These are phyloP conservation scores for Xylaria bambusicola DNA, from an alignment of 495 filamentous ascomycete genomes.

Conservation along the genomic window DNA sequence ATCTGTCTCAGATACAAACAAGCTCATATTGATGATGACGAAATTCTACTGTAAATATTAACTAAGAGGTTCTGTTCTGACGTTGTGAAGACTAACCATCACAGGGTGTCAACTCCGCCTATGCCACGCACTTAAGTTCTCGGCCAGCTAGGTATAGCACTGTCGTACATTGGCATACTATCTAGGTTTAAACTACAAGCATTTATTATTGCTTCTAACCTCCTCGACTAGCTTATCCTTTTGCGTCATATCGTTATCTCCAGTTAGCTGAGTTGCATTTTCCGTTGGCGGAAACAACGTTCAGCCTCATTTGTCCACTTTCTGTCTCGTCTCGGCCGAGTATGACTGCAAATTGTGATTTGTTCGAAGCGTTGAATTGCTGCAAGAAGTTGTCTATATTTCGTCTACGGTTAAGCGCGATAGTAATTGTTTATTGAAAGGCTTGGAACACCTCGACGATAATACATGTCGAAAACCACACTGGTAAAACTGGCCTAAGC, in stretches of 20 bases:
- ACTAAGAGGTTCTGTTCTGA: no score
- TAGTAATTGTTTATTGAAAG: constrained; percentile 62
- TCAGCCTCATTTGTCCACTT: constrained; percentile 74
- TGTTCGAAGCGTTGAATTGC: constrained; percentile 82
- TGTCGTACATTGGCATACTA: no score
- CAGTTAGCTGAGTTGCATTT: constrained; percentile 74
- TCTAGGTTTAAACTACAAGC: no score
- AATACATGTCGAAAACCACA: constrained; percentile 82
- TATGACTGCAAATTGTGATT: constrained; percentile 75
- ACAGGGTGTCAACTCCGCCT: no score
- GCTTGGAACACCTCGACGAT: constrained; percentile 71
- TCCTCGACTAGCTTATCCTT: constrained; percentile 62
- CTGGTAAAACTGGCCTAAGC: constrained; percentile 90
- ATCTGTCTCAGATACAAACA: no score
- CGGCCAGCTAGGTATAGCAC: no score
- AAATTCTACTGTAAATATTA: no score
- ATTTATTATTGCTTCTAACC: constrained; percentile 42
- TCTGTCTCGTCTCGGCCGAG: constrained; percentile 81
- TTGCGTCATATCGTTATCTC: constrained; percentile 57
- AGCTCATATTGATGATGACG: no score
- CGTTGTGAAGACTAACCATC: no score
- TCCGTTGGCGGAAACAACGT: constrained; percentile 67
- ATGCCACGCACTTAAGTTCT: no score
- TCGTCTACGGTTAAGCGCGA: constrained; percentile 81
- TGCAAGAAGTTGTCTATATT: constrained; percentile 77